These are phyloP conservation scores for Fibroporia radiculosa DNA, from an alignment of 768 basidiomycete genomes.

Conservation along the genomic window DNA sequence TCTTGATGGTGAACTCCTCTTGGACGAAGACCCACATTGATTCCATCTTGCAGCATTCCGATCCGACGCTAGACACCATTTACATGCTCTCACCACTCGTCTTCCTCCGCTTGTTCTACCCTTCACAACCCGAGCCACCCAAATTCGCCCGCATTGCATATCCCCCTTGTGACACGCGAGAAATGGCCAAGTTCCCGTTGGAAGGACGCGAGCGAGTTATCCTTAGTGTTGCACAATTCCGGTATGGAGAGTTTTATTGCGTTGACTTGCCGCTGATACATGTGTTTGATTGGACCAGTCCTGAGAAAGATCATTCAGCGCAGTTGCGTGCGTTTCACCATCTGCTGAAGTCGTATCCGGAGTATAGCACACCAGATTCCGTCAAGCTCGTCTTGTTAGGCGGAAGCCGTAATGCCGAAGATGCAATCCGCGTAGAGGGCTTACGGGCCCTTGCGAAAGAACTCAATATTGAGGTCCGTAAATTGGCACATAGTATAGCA, in stretches of 20 bases:
- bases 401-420: conserved; percentile 73
- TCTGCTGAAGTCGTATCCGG: conserved; percentile 52
- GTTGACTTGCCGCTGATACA: neutral
- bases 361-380: conserved; percentile 31
- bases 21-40: conserved; percentile 90
- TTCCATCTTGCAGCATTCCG: conserved; percentile 54
- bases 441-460: conserved; percentile 53
- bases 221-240: conserved; percentile 87
- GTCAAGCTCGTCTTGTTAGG: conserved; percentile 75
- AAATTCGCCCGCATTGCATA: conserved; percentile 54
- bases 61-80: conserved; percentile 39
- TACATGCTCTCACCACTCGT: conserved; percentile 37
- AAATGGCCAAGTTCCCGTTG: conserved; percentile 51
- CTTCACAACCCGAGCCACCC: conserved; percentile 5
- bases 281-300: conserved; percentile 34
- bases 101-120: conserved; percentile 16
- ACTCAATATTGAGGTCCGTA: conserved; percentile 55
- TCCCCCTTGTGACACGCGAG: conserved; percentile 85
- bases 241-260: conserved; percentile 48
- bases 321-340: conserved; percentile 67
- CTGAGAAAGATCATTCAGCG: conserved; percentile 87
- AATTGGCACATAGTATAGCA: neutral
- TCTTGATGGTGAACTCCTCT: conserved; percentile 90
- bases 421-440: conserved; percentile 58
- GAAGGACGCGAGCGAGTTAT: conserved; percentile 54